Conservation (phyloP, 306 rosid species). For the Canavalia gladiata region DNA sequence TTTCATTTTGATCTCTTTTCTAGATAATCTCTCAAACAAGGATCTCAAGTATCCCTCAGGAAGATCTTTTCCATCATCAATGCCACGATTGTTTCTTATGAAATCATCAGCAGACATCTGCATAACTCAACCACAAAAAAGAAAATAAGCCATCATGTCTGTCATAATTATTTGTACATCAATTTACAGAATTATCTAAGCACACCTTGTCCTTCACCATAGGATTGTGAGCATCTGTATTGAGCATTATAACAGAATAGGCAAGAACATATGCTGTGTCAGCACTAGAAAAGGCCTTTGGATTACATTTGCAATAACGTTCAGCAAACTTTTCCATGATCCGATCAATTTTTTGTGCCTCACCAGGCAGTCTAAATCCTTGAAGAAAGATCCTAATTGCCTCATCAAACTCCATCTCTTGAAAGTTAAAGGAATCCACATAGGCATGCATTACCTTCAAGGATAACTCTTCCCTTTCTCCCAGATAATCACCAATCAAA, state of each 20-base stretch:
- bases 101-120: slow-evolving; percentile 99
- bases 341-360: slow-evolving; percentile 98
- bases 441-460: slow-evolving; percentile 98
- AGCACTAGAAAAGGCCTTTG: slow-evolving; percentile 92
- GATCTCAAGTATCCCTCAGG: slow-evolving; percentile 90
- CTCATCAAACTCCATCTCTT: slow-evolving; percentile 93
- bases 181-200: slow-evolving; percentile 37
- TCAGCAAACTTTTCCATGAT: slow-evolving; percentile 99
- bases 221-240: slow-evolving; percentile 97
- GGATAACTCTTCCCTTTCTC: slow-evolving; percentile 94
- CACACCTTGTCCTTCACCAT: slow-evolving; percentile 96
- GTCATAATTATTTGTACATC: slow-evolving; percentile 42
- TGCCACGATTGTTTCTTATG: slow-evolving; percentile 96
- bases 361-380: slow-evolving; percentile 98
- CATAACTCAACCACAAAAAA: slow-evolving; percentile 52
- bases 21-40: slow-evolving; percentile 86
- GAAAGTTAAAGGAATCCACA: slow-evolving; percentile 95
- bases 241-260: slow-evolving; percentile 95
- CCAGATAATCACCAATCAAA: slow-evolving; percentile 94
- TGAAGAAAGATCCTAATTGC: slow-evolving; percentile 92
- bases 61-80: slow-evolving; percentile 99
- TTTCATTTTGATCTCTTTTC: slow-evolving; percentile 98
- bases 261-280: slow-evolving; percentile 99
- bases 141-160: slow-evolving; percentile 37
- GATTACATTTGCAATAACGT: slow-evolving; percentile 94